Evolutionary conservation across 2,329 filamentous ascomycete genomes (phyloP).

Genomic region (Alternaria sp.): DNA sequence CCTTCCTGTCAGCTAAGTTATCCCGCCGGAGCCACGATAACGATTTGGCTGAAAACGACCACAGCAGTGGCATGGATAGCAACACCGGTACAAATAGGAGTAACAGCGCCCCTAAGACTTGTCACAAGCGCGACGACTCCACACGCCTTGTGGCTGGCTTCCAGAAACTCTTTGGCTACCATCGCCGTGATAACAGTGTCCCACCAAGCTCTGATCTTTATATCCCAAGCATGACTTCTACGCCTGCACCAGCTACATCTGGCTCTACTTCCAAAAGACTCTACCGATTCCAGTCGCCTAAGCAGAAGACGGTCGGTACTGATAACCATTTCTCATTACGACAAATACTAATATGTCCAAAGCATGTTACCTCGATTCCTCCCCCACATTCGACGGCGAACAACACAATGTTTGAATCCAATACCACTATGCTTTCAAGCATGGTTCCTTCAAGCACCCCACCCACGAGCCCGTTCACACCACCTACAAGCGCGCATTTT

Average conservation of each 20-base stretch:
- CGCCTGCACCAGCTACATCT: background rate
- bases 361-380: background rate
- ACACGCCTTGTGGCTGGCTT: background rate
- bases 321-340: background rate
- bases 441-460: background rate
- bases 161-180: slow-evolving; percentile 2
- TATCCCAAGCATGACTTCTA: background rate
- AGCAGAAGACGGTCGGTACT: slow-evolving; percentile 1
- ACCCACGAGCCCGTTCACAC: background rate
- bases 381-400: background rate
- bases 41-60: background rate
- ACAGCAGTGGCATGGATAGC: background rate
- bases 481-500: background rate
- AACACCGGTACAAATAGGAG: background rate
- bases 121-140: background rate
- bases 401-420: too few species aligned
- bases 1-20: background rate
- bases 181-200: background rate
- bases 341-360: background rate
- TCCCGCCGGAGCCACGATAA: background rate
- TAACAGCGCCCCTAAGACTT: background rate
- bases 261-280: background rate
- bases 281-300: slow-evolving; percentile 5
- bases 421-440: background rate
- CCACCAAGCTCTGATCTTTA: background rate